Percentiles rank a stretch among this genome's conserved stretches.
These are phyloP conservation scores for Exophiala sideris DNA, from an alignment of 2,329 filamentous ascomycete genomes.

Conservation along the genomic window DNA sequence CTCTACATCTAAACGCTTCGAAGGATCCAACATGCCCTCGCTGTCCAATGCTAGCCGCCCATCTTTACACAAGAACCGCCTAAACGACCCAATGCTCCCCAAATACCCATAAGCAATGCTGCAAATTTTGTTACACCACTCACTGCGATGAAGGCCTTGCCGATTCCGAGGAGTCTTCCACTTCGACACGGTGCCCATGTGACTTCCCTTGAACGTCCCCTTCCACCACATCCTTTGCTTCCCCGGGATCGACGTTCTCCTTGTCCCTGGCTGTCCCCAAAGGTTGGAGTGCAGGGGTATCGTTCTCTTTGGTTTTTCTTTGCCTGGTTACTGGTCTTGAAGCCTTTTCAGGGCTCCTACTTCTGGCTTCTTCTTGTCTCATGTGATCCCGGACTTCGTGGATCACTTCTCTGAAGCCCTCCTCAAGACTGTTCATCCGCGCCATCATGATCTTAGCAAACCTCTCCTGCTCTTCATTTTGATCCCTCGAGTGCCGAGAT, in stretches of 20 bases:
- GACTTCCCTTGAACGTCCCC: background rate
- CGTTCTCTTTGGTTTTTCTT: constrained; percentile 12
- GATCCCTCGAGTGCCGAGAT: constrained; percentile 47
- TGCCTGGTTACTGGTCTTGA: constrained; percentile 4
- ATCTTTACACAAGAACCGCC: too few species aligned
- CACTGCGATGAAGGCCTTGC: too few species aligned
- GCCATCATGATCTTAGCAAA: constrained; percentile 77
- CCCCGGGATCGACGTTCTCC: constrained; percentile 2
- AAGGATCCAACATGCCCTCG: too few species aligned
- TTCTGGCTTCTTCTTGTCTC: constrained; percentile 11
- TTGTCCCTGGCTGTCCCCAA: constrained; percentile 3
- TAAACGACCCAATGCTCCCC: too few species aligned
- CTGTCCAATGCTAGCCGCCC: too few species aligned
- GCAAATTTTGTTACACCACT: too few species aligned
- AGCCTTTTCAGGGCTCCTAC: constrained; percentile 12
- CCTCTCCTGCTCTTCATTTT: constrained; percentile 59
- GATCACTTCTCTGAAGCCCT: constrained; percentile 83
- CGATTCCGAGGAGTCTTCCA: background rate
- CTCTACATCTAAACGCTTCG: too few species aligned
- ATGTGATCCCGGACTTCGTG: constrained; percentile 69
- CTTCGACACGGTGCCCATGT: background rate
- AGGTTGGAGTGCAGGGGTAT: constrained; percentile 10
- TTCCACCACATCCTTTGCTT: background rate
- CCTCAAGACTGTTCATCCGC: constrained; percentile 88
- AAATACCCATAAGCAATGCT: too few species aligned